phyloP scores from a whole-genome alignment of 345 rosid genomes.

The Punica granatum region DNA sequence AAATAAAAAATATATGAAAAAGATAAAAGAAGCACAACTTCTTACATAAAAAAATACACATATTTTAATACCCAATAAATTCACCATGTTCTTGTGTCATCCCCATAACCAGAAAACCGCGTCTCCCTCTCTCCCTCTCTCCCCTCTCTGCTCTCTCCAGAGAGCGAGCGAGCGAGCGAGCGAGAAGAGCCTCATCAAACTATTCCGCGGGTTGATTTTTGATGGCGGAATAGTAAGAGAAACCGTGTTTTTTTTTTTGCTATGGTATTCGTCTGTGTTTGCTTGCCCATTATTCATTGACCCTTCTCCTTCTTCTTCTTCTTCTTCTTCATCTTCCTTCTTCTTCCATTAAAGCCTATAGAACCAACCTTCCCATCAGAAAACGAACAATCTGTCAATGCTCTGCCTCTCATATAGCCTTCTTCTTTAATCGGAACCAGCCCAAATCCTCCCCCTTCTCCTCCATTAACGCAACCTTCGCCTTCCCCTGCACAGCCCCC shows the following conservation, averaged over 20 bases:
- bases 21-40: too few species aligned
- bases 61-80: too few species aligned
- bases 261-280: background rate
- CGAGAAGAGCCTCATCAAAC: too few species aligned
- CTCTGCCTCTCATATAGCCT: too few species aligned
- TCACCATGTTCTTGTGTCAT: too few species aligned
- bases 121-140: background rate
- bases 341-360: background rate
- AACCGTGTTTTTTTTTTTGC: background rate
- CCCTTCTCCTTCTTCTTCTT: background rate
- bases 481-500: background rate
- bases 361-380: background rate
- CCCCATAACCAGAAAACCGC: too few species aligned
- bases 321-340: background rate
- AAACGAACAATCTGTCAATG: background rate
- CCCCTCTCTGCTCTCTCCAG: background rate
- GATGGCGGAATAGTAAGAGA: slow-evolving; percentile 6
- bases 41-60: too few species aligned
- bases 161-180: background rate
- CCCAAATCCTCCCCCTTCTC: background rate
- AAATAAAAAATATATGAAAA: too few species aligned
- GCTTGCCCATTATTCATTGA: background rate
- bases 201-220: background rate
- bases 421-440: too few species aligned
- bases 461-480: background rate